phyloP scores from a whole-genome alignment of 306 rosid species.

The Vigna mungo region DNA sequence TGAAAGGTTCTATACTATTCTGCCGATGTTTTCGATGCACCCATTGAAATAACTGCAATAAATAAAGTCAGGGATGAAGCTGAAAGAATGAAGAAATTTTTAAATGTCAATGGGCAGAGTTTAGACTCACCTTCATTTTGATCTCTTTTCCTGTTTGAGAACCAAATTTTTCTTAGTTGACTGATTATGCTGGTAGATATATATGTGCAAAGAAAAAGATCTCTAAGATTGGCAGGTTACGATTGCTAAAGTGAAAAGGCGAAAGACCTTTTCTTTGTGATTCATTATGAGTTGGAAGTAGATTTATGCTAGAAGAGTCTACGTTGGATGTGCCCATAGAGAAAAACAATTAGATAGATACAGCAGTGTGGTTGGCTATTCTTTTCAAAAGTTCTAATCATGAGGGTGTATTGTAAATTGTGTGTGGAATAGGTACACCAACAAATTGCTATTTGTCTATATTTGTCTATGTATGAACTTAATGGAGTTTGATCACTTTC shows the following conservation, averaged over 20 bases:
- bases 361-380: conserved; percentile 83
- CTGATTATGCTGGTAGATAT: conserved; percentile 51
- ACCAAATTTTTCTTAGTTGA: conserved; percentile 46
- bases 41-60: conserved; percentile 89
- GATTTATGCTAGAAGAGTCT: conserved; percentile 64
- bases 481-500: conserved; percentile 43
- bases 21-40: conserved; percentile 80
- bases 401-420: conserved; percentile 52
- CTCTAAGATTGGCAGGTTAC: conserved; percentile 40
- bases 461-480: conserved; percentile 45
- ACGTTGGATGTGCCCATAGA: conserved; percentile 55
- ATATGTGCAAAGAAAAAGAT: conserved; percentile 47
- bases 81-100: conserved; percentile 42
- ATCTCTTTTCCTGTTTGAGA: conserved; percentile 55
- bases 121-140: conserved; percentile 82
- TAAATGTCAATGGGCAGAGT: conserved; percentile 38
- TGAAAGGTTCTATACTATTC: conserved; percentile 64
- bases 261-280: conserved; percentile 46
- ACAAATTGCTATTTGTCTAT: conserved; percentile 45
- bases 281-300: conserved; percentile 57
- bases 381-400: conserved; percentile 81
- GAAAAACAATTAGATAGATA: conserved; percentile 83
- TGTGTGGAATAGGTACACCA: conserved; percentile 52
- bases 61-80: conserved; percentile 48
- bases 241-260: conserved; percentile 51